Base-by-base conservation (phyloP, 805 yeast species). In the Jamesozyma piceae region DNA sequence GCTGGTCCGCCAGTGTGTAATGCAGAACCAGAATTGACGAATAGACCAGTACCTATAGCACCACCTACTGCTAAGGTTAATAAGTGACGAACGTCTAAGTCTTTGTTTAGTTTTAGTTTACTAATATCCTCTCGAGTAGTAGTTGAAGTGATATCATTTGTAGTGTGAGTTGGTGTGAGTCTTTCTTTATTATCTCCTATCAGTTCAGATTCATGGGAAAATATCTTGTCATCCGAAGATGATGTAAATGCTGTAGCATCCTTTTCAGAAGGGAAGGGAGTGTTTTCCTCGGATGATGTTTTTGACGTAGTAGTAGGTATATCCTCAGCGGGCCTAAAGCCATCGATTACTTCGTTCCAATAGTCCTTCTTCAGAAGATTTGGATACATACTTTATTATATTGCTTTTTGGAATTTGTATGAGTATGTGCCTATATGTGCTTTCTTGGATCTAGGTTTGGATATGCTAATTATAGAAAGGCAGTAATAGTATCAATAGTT, bases 61-160 rank as follows among this genome's bases (percentile, higher is more conserved):
- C 82, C 79, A 32, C 84, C 84, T 36, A 80, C 75, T 29, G 85
- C 78, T 47, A 80, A 73, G 74, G 80, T 77, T 49, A 78, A 77
- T 52, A 80, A 57, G 52, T 78, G 84, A 42, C 62, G 51, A 17
- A 55, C 48, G 22, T 51, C 50, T n/a, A 56, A 39, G 29, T 57
- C 60, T 41, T 54, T 51, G 28, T 48, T 52, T 43, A 55, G 31
- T 11, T 49, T 49, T 2, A 51, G 32, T 19, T 49, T 48, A 14
- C 36, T 26, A 19, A 57, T 43, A 20, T 43, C 45, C 27, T 47
- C 54, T n/a, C 45, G 30, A 10, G 43, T 19, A 9, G 27, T 19
- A n/a, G 21, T 33, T 5, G 47, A 44, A 2, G 42, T 26, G 10
- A 38, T 21, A 22, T 42, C 44, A 14, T 42, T 42, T 11, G 31